These are phyloP conservation scores for Neurospora sp. DNA, from an alignment of 495 filamentous ascomycete species.

Conservation along the genomic window DNA sequence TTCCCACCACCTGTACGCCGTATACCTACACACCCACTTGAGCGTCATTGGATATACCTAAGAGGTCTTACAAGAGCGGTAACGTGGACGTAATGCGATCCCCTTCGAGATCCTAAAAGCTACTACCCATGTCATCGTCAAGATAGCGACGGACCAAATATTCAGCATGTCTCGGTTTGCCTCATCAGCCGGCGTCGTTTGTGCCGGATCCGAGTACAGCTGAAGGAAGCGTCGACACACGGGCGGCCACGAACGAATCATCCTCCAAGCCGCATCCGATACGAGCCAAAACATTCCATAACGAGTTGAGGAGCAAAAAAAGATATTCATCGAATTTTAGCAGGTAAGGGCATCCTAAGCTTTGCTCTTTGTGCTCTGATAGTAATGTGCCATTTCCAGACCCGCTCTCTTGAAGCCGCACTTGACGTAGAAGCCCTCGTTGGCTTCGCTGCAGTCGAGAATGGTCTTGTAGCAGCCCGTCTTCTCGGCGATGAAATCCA, in stretches of 20 bases:
- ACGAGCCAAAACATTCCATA: background rate
- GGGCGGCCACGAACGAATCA: background rate
- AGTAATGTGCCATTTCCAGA: conserved; percentile 95
- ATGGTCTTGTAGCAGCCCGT: conserved; percentile 88
- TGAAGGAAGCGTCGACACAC: background rate
- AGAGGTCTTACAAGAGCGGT: background rate
- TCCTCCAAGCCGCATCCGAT: background rate
- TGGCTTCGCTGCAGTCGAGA: conserved; percentile 52
- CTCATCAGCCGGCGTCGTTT: background rate
- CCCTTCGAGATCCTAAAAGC: background rate
- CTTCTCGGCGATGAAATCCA: conserved; percentile 76
- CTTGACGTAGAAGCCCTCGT: conserved; percentile 98
- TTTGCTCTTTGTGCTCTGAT: conserved; percentile 46
- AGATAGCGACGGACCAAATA: background rate
- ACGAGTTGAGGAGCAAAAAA: background rate
- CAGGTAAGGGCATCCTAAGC: conserved; percentile 7
- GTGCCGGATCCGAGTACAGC: background rate
- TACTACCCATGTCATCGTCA: background rate
- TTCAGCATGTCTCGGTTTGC: background rate
- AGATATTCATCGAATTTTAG: background rate
- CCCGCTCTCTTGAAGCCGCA: conserved; percentile 92
- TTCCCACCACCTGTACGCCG: background rate
- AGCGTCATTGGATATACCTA: background rate
- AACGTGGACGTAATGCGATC: background rate
- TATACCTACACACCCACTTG: background rate